Base-by-base conservation (phyloP, 1,284 basidiomycete genomes). In the Sphagnurus paluster region DNA sequence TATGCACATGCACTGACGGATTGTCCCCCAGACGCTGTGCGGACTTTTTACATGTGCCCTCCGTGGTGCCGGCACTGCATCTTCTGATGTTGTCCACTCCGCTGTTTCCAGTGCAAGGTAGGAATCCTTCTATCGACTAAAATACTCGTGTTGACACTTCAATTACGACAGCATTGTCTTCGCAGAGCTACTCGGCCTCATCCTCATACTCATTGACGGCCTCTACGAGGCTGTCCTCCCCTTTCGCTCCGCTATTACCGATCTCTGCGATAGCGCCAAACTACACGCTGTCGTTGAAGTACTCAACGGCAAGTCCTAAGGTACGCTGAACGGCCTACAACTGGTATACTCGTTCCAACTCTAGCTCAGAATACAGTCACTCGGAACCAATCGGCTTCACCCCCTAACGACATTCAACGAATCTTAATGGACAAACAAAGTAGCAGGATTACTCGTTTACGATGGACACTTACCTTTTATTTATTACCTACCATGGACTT, bases 41-140 rank as follows among this genome's bases (percentile, higher is more conserved):
- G 48, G 36, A n/a, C 70, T 70, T 16, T 50, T 72, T 42, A 59
- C 57, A n/a, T 58, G 59, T 16, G 62, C 72, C 43, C 56, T 75
- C 17, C 56, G 60, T 24, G 46, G 72, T 19, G 64, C 66, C 29
- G 57, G 52, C 34, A 44, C 50, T 14, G 55, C 56, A 16, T 53
- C 64, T 35, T 44, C 52, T 4, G 23, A 29, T 6, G 58, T 59
- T 13, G 48, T 72, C 34, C 35, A 54, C n/a, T 39, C 48, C 8
- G 28, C 65, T 11, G 54, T 73, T 34, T 44, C 38, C 17, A 53
- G 42, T n/a, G 61, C 75, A 26, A 61, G 55, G 65, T 68, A 56
- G 41, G 64, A n/a, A n/a, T 57, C 16, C 17, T 3, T 28, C 6
- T 34, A 23, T 17, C 9, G 5, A 29, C 2, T 13, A 11, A 23